phyloP scores from a whole-genome alignment of 352 stramenopile species.

The Phytophthora colocasiae region DNA sequence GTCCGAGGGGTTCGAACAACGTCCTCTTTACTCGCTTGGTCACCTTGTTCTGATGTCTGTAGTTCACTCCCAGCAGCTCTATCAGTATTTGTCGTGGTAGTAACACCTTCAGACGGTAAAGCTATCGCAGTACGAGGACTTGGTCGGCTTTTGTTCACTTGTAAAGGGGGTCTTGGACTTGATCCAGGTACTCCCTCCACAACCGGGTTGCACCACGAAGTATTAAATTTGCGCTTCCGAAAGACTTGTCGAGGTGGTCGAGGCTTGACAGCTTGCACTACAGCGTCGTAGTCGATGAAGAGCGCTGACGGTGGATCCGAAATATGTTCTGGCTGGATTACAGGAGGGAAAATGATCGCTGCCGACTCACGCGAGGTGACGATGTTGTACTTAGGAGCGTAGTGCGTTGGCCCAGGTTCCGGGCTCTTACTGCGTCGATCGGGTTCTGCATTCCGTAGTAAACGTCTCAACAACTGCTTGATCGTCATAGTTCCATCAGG shows the following conservation, averaged over 20 bases:
- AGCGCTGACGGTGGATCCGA: conserved; percentile 57
- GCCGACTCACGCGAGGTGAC: conserved; percentile 46
- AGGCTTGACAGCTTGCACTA: conserved; percentile 66
- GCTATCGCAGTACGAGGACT: conserved; percentile 7
- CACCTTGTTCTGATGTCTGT: neutral
- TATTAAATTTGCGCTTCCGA: conserved; percentile 60
- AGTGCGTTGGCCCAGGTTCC: conserved; percentile 74
- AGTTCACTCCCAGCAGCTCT: neutral
- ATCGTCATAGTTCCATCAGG: conserved; percentile 29
- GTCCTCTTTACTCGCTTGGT: conserved; percentile 24
- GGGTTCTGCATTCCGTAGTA: conserved; percentile 18
- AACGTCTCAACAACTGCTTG: conserved; percentile 29
- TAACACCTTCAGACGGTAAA: neutral
- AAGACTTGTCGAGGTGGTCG: conserved; percentile 54
- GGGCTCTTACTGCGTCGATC: conserved; percentile 54
- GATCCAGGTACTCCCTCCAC: conserved; percentile 7
- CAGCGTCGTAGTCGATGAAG: conserved; percentile 76
- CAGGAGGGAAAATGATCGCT: conserved; percentile 64
- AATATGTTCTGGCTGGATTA: conserved; percentile 29
- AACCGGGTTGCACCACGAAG: conserved; percentile 85
- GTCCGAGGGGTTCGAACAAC: conserved; percentile 18
- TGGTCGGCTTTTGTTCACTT: conserved; percentile 1
- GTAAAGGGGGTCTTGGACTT: conserved; percentile 13
- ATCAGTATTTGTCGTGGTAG: neutral
- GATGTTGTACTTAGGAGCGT: conserved; percentile 56